Base-by-base conservation (phyloP, 305 asterid species). In the Fraxinus sp. region DNA sequence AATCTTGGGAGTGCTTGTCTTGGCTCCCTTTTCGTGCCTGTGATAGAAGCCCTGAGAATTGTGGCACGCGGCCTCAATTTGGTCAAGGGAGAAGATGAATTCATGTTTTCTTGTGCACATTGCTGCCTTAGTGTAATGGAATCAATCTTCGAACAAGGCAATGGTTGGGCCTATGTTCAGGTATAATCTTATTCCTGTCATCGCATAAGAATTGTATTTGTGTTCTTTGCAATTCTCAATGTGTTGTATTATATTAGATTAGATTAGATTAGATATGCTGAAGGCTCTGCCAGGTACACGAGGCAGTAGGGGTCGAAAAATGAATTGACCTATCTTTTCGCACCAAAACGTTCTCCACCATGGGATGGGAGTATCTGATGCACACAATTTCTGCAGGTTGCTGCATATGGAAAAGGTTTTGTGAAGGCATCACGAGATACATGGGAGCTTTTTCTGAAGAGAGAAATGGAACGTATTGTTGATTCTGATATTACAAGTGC, bases 121-220 rank as follows among this genome's bases (percentile, higher is more conserved):
- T 95, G 99, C 82, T 94, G 98, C 59, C 97, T 95, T 30, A 90
- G 83, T 77, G 89, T 92, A 78, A 93, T 95, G 99, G 91, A 94
- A 30, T 93, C 98, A 26, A 86, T 95, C 86, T 95, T 95, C 86
- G 88, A 86, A 70, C 79, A 94, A 2, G 99, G 98, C 77, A 95
- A 95, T 80, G 97, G 99, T 6, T 95, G 99, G 99, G 98, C 99
- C 73, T 94, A 94, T 86, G 98, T 95, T 79, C 99, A 95, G 91
- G 98, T 94, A 86, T 7, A 44, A 70, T 39, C 72, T 59, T 26
- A 8, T 18, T 66, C 82, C 70, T 77, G 66, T 33, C 30, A 44
- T 33, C 3, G 14, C 49, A 9, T 41, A 41, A 9, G 13, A 9
- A 41, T 41, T 41, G 14, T 41, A 41, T 1, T 41, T 41, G 49